Conservation (phyloP, 2,329 filamentous ascomycete genomes). For the Botrytis elliptica region DNA sequence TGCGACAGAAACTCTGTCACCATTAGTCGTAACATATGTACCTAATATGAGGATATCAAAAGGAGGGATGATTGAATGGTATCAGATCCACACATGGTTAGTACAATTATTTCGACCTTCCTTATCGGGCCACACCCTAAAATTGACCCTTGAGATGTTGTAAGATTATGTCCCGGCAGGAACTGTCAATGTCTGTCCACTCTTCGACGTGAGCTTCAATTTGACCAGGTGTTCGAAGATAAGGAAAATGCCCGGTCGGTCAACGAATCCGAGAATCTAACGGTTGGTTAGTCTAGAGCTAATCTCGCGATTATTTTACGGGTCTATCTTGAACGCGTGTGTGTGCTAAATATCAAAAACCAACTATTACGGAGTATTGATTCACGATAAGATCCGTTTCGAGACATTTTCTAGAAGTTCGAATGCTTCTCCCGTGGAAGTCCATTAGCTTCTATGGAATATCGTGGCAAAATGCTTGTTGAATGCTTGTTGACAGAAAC, state of each 20-base stretch:
- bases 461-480: conserved; percentile 5
- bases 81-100: not conserved
- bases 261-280: not conserved
- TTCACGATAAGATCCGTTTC: not conserved
- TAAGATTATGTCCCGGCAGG: not conserved
- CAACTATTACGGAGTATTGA: not conserved
- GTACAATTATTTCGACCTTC: not conserved
- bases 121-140: not conserved
- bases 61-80: not conserved
- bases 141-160: not conserved
- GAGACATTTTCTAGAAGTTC: not conserved
- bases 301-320: not conserved
- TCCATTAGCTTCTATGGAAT: not conserved
- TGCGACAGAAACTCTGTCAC: not conserved
- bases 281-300: not conserved
- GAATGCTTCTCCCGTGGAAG: not conserved
- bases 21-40: not conserved
- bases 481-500: not conserved
- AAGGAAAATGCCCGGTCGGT: not conserved
- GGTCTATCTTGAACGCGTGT: not conserved
- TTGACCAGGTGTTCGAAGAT: not conserved
- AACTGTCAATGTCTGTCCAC: not conserved
- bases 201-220: not conserved
- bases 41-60: not conserved
- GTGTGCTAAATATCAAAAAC: not conserved